Conservation (phyloP, 345 rosid species). For the Brassica napus region DNA sequence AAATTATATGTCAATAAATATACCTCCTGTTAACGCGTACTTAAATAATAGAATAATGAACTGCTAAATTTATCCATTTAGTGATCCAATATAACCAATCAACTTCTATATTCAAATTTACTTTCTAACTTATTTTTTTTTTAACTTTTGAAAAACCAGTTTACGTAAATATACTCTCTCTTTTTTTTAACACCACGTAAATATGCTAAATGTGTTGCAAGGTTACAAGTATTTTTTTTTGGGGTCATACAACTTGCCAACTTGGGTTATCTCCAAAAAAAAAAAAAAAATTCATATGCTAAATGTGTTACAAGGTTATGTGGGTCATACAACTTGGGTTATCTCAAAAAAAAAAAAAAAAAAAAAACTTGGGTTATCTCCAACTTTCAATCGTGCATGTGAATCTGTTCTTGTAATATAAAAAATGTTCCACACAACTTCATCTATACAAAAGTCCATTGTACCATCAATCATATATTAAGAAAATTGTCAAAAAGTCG, state of each 20-base stretch:
- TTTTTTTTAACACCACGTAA: no score
- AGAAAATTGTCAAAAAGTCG: constrained; percentile 26
- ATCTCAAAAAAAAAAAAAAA: constrained; percentile 5
- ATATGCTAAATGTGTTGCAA: background rate
- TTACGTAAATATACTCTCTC: background rate
- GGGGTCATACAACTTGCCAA: constrained; percentile 39
- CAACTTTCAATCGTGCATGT: constrained; percentile 47
- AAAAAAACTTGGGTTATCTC: constrained; percentile 5
- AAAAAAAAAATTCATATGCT: background rate
- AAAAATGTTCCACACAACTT: constrained; percentile 44
- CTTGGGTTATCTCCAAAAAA: constrained; percentile 22
- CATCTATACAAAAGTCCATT: constrained; percentile 51
- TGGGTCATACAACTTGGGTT: constrained; percentile 31
- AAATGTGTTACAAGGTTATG: background rate
- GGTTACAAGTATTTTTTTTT: background rate
- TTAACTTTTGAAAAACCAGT: background rate
- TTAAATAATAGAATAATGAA: background rate
- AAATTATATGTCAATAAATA: background rate
- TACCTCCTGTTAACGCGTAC: background rate
- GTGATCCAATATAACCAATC: background rate
- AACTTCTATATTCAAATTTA: background rate
- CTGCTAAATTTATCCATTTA: background rate
- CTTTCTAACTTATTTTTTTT: background rate
- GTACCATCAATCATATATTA: constrained; percentile 37
- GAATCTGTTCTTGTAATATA: constrained; percentile 39